Conservation (phyloP, 208 protist species). For the Acanthamoeba lenticulata region DNA sequence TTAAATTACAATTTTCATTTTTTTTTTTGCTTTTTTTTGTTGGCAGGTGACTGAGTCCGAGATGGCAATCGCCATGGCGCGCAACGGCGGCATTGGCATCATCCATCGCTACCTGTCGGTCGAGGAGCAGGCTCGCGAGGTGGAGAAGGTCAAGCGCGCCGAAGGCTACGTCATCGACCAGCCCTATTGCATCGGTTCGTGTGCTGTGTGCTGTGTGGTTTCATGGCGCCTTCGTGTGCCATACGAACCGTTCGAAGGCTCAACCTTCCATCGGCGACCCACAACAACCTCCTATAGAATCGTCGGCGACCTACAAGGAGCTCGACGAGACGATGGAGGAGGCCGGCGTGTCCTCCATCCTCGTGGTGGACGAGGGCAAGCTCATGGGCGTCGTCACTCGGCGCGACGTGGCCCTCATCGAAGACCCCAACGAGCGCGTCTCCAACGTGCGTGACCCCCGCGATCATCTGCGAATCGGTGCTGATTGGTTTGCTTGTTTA, state of each 20-base stretch:
- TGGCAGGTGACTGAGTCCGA: not conserved
- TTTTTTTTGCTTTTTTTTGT: not conserved
- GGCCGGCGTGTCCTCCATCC: conserved; percentile 96
- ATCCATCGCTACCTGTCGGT: conserved; percentile 96
- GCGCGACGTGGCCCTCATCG: conserved; percentile 97
- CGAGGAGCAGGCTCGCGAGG: conserved; percentile 89
- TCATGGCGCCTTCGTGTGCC: not conserved
- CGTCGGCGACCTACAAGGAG: conserved; percentile 21
- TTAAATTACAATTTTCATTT: too few species aligned
- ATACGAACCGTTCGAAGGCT: not conserved
- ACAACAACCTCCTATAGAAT: not conserved
- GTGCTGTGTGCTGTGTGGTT: not conserved
- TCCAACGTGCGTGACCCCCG: conserved; percentile 78
- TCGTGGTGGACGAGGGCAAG: conserved; percentile 96
- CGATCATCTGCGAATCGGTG: too few species aligned
- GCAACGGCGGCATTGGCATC: conserved; percentile 96
- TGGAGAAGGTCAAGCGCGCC: conserved; percentile 47
- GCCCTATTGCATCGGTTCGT: conserved; percentile 19
- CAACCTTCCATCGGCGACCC: too few species aligned
- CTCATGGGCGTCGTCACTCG: conserved; percentile 97
- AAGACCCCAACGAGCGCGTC: conserved; percentile 89
- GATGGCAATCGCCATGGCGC: conserved; percentile 87
- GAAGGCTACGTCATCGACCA: conserved; percentile 28
- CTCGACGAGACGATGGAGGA: conserved; percentile 87
- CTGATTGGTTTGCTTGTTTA: not conserved